Conservation (phyloP, 768 basidiomycete genomes). For the Ramaria rubella region DNA sequence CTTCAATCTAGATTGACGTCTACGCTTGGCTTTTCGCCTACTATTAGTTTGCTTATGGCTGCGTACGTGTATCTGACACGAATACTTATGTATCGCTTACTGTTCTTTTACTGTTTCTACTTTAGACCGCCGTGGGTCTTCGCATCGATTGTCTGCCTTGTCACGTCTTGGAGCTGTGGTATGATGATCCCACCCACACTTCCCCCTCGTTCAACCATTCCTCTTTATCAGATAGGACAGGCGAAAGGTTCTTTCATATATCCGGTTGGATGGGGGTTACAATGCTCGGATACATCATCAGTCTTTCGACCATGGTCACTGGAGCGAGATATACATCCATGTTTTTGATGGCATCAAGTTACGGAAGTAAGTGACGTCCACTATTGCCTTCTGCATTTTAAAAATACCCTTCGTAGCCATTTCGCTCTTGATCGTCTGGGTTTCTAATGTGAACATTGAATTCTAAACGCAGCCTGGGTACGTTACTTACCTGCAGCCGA, state of each 20-base stretch:
- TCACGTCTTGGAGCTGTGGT: too few relatives aligned
- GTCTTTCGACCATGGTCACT: slow-evolving; percentile 46
- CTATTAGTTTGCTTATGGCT: slow-evolving; percentile 50
- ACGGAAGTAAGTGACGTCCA: slow-evolving; percentile 27
- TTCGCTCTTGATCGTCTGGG: slow-evolving; percentile 52
- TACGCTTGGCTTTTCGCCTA: slow-evolving; percentile 61
- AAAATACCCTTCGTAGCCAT: slow-evolving; percentile 23
- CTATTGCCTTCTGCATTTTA: neutral
- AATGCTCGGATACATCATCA: slow-evolving; percentile 56
- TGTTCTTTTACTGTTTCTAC: neutral
- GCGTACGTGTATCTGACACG: slow-evolving; percentile 53
- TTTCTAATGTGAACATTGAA: slow-evolving; percentile 36
- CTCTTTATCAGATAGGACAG: slow-evolving; percentile 44
- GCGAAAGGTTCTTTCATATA: slow-evolving; percentile 61
- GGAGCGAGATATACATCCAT: slow-evolving; percentile 52
- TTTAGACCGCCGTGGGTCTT: slow-evolving; percentile 58
- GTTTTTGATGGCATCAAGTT: slow-evolving; percentile 58
- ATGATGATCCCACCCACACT: too few relatives aligned
- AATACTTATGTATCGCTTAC: neutral
- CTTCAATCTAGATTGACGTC: slow-evolving; percentile 33
- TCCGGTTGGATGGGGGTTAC: slow-evolving; percentile 51
- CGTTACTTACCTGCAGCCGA: slow-evolving; percentile 1
- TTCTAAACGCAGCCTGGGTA: neutral
- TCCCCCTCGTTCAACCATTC: neutral
- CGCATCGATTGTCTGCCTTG: slow-evolving; percentile 40